Evolutionary conservation across 1,284 basidiomycete species (phyloP).

Genomic region (Trichosporon coremiiforme): DNA sequence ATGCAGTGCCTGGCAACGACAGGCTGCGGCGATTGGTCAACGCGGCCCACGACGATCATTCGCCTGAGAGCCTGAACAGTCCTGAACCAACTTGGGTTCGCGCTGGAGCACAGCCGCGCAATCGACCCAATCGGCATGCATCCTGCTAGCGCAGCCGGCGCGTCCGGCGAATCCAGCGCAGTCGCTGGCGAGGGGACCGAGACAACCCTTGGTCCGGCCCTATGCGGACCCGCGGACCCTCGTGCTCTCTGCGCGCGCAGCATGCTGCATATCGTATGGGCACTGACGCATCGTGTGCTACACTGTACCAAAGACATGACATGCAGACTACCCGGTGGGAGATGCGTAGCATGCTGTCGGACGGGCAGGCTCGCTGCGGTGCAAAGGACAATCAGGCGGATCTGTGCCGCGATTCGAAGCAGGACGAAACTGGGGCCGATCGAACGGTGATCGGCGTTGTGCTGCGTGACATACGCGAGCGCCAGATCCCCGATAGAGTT

Average conservation of each 20-base stretch:
- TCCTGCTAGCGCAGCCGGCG: background rate
- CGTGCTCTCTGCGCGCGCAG: background rate
- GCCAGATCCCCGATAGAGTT: slow-evolving; percentile 3
- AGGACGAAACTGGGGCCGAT: background rate
- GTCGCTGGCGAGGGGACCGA: background rate
- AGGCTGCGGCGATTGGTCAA: background rate
- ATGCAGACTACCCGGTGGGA: background rate
- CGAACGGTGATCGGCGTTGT: slow-evolving; percentile 5
- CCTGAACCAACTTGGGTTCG: background rate
- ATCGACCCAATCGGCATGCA: background rate
- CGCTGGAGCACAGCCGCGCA: background rate
- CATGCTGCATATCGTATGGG: background rate
- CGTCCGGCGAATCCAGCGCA: slow-evolving; percentile 12
- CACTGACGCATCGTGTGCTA: background rate
- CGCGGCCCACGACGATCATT: slow-evolving; percentile 11
- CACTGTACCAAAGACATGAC: background rate
- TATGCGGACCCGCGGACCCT: background rate
- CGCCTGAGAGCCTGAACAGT: background rate
- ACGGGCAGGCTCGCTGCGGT: background rate
- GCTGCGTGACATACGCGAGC: background rate
- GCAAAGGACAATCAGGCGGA: background rate
- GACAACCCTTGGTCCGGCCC: background rate
- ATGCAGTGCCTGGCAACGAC: background rate
- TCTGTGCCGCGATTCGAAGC: background rate
- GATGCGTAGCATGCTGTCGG: background rate